Evolutionary conservation across 2,329 filamentous ascomycete genomes (phyloP).

Genomic region (Calonectria naviculata): DNA sequence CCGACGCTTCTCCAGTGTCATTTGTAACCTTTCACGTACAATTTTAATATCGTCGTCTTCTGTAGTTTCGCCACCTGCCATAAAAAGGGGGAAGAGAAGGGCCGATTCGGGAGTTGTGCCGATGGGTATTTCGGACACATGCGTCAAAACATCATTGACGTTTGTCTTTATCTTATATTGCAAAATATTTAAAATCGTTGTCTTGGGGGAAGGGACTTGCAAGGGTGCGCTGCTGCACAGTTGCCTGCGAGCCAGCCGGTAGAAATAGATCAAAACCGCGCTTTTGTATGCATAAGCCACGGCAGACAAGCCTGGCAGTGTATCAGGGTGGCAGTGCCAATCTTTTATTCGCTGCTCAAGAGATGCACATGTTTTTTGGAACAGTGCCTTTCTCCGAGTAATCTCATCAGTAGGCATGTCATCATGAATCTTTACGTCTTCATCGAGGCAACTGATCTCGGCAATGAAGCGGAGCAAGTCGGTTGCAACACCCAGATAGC

Average conservation of each 20-base stretch:
- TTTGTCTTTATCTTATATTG: background rate
- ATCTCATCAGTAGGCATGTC: background rate
- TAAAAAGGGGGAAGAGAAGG: slow-evolving; percentile 12
- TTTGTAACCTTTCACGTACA: background rate
- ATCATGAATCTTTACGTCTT: background rate
- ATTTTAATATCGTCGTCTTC: background rate
- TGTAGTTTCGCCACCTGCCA: background rate
- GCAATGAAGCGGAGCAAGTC: background rate
- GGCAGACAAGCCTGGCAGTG: background rate
- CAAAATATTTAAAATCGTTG: background rate
- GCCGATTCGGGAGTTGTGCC: slow-evolving; percentile 1
- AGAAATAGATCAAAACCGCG: slow-evolving; percentile 8
- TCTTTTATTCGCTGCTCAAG: background rate
- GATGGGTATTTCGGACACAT: background rate
- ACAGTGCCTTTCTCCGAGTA: background rate
- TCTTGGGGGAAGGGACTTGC: background rate
- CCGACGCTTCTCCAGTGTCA: background rate
- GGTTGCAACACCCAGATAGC: background rate
- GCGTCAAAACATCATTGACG: background rate
- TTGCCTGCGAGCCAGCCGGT: background rate
- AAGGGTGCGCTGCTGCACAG: background rate
- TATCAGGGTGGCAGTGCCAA: slow-evolving; percentile 2
- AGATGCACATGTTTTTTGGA: background rate
- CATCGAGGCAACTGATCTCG: background rate
- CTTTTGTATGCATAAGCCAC: slow-evolving; percentile 3